phyloP scores from a whole-genome alignment of 805 yeast species.

The Saccharomycopsis synnaedendra region DNA sequence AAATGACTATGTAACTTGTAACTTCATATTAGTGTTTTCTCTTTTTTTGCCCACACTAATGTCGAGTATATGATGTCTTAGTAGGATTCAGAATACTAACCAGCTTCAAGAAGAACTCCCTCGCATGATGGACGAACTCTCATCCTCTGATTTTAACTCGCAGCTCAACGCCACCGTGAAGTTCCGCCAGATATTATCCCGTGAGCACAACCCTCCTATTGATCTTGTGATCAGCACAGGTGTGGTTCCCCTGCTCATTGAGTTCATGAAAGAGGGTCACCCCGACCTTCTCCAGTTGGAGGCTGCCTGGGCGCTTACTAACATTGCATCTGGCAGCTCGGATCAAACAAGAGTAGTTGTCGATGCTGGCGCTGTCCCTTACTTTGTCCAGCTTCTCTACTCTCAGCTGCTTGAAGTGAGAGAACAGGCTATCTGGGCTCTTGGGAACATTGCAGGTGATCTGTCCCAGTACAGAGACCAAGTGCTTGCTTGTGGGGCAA shows the following conservation, averaged over 20 bases:
- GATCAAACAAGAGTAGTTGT: constrained; percentile 86
- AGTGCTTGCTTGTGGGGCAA: constrained; percentile 75
- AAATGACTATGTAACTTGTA: too few species aligned
- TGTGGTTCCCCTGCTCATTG: constrained; percentile 84
- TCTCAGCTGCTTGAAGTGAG: constrained; percentile 83
- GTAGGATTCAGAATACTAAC: not conserved
- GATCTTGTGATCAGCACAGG: constrained; percentile 88
- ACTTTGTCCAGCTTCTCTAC: constrained; percentile 70
- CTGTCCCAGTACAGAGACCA: constrained; percentile 82
- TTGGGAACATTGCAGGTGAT: constrained; percentile 98
- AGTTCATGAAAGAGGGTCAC: constrained; percentile 65
- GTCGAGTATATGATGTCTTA: too few species aligned
- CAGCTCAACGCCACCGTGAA: constrained; percentile 85
- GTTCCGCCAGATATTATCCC: constrained; percentile 85
- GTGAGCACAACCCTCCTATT: constrained; percentile 94
- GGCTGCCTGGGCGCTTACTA: constrained; percentile 99
- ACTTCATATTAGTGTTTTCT: too few species aligned
- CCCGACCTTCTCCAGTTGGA: constrained; percentile 88
- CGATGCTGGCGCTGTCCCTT: constrained; percentile 88
- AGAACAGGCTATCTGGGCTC: constrained; percentile 99
- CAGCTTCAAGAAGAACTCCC: constrained; percentile 60
- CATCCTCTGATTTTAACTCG: constrained; percentile 61
- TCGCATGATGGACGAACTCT: constrained; percentile 70
- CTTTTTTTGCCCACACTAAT: too few species aligned
- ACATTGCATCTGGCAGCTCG: constrained; percentile 89